Evolutionary conservation across 208 protist species (phyloP).

Genomic region (Tritrichomonas foetus): DNA sequence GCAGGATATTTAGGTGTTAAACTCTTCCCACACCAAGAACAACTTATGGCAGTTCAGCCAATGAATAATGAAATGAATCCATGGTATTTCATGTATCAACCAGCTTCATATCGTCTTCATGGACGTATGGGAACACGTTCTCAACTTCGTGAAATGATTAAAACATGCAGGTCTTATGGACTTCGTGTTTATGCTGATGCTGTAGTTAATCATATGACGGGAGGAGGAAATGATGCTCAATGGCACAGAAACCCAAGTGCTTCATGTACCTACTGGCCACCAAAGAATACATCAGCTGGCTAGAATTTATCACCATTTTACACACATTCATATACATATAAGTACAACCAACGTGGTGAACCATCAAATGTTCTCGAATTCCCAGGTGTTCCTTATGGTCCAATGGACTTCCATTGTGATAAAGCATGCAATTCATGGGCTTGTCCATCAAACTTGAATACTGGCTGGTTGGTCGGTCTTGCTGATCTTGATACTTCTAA

Average conservation of each 20-base stretch:
- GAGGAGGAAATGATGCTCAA: constrained; percentile 60
- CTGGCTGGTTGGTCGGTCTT: constrained; percentile 62
- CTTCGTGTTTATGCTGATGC: constrained; percentile 54
- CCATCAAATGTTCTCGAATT: constrained; percentile 55
- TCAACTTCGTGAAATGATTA: neutral
- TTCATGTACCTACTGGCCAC: constrained; percentile 51
- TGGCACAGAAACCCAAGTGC: constrained; percentile 51
- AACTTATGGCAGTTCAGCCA: constrained; percentile 60
- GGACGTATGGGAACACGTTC: constrained; percentile 54
- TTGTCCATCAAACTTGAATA: constrained; percentile 60
- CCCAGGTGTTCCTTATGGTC: constrained; percentile 59
- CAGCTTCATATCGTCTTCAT: constrained; percentile 59
- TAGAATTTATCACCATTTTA: constrained; percentile 55
- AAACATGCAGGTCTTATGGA: constrained; percentile 5
- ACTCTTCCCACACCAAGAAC: constrained; percentile 60
- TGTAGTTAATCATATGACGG: constrained; percentile 68
- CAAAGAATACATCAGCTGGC: constrained; percentile 49
- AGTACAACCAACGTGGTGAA: constrained; percentile 50
- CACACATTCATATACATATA: constrained; percentile 55
- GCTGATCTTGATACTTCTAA: constrained; percentile 61
- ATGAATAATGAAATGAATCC: constrained; percentile 61
- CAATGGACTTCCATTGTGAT: constrained; percentile 67
- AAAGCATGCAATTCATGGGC: constrained; percentile 62
- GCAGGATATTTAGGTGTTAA: constrained; percentile 52
- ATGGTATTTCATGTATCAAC: constrained; percentile 68